Base-by-base conservation (phyloP, 768 basidiomycete species). In the Tylopilus felleus region DNA sequence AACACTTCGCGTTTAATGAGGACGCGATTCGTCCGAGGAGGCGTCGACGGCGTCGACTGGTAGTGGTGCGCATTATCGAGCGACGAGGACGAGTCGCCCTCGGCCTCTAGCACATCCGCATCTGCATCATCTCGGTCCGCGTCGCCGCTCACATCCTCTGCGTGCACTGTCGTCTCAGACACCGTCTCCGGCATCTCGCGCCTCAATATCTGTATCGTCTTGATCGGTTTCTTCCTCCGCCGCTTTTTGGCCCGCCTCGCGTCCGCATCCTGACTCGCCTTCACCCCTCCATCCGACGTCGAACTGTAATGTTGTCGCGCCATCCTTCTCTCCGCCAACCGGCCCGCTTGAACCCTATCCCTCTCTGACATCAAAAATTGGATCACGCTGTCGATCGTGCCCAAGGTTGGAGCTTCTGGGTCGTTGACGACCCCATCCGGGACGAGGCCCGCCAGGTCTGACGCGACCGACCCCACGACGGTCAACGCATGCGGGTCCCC, bases 291-390 rank as follows among this genome's bases (percentile, higher is more conserved):
- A 47, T 75, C 74, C 19, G 73, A 72, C 22, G 70, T 72, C 10
- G 69, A 70, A 13, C 70, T 70, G 35, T 69, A 66, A 38, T 68
- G 60, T 29, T 59, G 60, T 28, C 57, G 62, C 0, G 58, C 43
- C 33, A 65, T 53, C 57, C 66, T 66, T 36, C 60, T 57, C 56
- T 63, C 68, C 51, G 66, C 49, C 66, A 60, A 60, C 23, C 67
- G 60, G 40, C 72, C 65, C 8, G 82, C 84, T 41, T 74, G 78
- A 58, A 81, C 75, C 56, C 77, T 76, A 33, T 80, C 82, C 51
- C 86, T 76, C 65, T 91, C 89, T 10, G 81, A 82, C 40, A 84
- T 86, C 47, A 90, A 76, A 56, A 90, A 92, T n/a, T 79, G 80
- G 14, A 92, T 75, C 0, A 86, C 87, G 55, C 83, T 82, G 53